Conservation (phyloP, 495 filamentous ascomycete species). For the Aspergillus carlsbadensis region DNA sequence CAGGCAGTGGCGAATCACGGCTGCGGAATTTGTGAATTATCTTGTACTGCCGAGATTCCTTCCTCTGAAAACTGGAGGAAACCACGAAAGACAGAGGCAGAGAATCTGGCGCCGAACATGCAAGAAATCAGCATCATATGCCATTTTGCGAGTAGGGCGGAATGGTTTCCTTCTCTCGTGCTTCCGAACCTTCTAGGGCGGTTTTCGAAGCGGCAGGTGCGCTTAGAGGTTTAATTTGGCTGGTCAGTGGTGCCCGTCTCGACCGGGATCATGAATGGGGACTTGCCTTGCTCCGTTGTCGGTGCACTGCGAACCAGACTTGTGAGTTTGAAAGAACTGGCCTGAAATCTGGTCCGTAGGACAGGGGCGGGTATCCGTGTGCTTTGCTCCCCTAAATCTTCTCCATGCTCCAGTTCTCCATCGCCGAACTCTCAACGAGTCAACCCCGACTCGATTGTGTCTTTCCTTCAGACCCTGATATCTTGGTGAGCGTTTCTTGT, state of each 20-base stretch:
- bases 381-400: too few relatives aligned
- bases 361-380: too few relatives aligned
- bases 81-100: background rate
- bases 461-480: slow-evolving; percentile 1
- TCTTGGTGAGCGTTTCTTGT: background rate
- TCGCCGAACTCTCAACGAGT: too few relatives aligned
- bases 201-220: slow-evolving; percentile 18
- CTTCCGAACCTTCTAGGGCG: slow-evolving; percentile 13
- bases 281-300: slow-evolving; percentile 9
- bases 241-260: background rate
- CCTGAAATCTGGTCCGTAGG: too few relatives aligned
- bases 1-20: slow-evolving; percentile 4
- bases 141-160: too few relatives aligned
- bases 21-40: background rate
- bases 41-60: background rate
- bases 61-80: background rate
- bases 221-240: slow-evolving; percentile 12
- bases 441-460: background rate
- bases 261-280: background rate
- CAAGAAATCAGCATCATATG: background rate
- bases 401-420: background rate
- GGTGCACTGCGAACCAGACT: background rate
- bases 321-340: background rate
- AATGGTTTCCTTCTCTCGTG: slow-evolving; percentile 3
- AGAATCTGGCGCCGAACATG: background rate